Evolutionary conservation across 1,139 yeast species (phyloP).

Genomic region (Suhomyces wounanorum): DNA sequence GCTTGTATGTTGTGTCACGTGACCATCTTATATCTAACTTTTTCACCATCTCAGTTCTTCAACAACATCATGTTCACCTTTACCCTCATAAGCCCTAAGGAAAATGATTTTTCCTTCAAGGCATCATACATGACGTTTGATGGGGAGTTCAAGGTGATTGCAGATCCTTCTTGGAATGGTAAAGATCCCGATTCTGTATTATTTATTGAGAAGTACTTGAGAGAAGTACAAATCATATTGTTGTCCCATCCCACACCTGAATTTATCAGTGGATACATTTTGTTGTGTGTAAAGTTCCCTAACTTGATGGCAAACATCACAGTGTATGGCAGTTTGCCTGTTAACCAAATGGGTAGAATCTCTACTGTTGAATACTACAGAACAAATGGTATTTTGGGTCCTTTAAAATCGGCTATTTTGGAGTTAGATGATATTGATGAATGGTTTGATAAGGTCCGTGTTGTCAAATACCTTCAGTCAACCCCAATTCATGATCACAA

Average conservation of each 20-base stretch:
- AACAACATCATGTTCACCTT: slow-evolving; percentile 40
- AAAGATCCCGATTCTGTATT: slow-evolving; percentile 35
- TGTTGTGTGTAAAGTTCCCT: slow-evolving; percentile 64
- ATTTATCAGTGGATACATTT: slow-evolving; percentile 78
- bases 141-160: slow-evolving; percentile 51
- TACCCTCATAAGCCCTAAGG: slow-evolving; percentile 37
- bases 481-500: slow-evolving; percentile 62
- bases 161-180: slow-evolving; percentile 79
- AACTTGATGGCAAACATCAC: slow-evolving; percentile 64
- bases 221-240: slow-evolving; percentile 64
- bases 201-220: slow-evolving; percentile 46
- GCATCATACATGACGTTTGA: slow-evolving; percentile 50
- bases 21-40: not conserved
- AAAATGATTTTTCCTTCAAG: slow-evolving; percentile 36
- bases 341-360: slow-evolving; percentile 81
- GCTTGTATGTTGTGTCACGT: no score
- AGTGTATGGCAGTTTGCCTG: slow-evolving; percentile 85
- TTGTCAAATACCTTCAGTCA: slow-evolving; percentile 80
- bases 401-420: slow-evolving; percentile 58
- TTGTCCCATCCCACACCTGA: slow-evolving; percentile 85
- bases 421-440: slow-evolving; percentile 78
- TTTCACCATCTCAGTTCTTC: not conserved
- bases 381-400: slow-evolving; percentile 73
- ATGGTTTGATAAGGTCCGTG: slow-evolving; percentile 67
- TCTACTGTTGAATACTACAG: slow-evolving; percentile 82